Conservation (phyloP, 495 filamentous ascomycete genomes). For the Pseudevernia furfuracea region DNA sequence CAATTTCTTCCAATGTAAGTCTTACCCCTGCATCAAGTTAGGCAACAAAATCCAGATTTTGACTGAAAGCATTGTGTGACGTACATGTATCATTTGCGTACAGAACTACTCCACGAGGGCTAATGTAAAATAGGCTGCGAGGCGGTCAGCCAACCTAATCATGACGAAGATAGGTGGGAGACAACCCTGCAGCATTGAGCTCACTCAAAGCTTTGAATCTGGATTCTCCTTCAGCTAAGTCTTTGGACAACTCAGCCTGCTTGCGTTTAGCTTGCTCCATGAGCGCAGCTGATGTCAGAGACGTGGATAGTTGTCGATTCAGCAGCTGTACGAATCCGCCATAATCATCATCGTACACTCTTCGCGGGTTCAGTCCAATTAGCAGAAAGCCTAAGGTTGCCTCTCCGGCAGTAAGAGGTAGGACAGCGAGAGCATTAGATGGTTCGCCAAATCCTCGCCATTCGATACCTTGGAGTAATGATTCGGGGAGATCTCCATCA, state of each 20-base stretch:
- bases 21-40: background rate
- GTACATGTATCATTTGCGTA: slow-evolving; percentile 68
- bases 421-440: slow-evolving; percentile 55
- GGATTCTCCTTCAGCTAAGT: slow-evolving; percentile 61
- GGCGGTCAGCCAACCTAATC: background rate
- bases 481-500: slow-evolving; percentile 42
- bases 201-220: slow-evolving; percentile 43
- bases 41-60: slow-evolving; percentile 18
- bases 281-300: slow-evolving; percentile 58
- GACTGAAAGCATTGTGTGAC: slow-evolving; percentile 51
- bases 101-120: slow-evolving; percentile 50
- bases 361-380: background rate
- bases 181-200: background rate
- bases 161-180: background rate
- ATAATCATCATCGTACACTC: background rate
- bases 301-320: slow-evolving; percentile 59
- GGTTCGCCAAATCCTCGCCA: slow-evolving; percentile 57
- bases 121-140: slow-evolving; percentile 64
- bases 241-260: slow-evolving; percentile 55
- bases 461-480: slow-evolving; percentile 49
- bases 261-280: slow-evolving; percentile 65
- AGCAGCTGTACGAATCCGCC: slow-evolving; percentile 43
- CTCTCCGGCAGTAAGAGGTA: slow-evolving; percentile 57
- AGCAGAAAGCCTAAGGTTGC: slow-evolving; percentile 28
- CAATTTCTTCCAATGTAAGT: background rate